Percentiles rank a stretch among this genome's conserved stretches.
These are phyloP conservation scores for Eimeria falciformis DNA, from an alignment of 169 alveolate genomes.

Conservation along the genomic window DNA sequence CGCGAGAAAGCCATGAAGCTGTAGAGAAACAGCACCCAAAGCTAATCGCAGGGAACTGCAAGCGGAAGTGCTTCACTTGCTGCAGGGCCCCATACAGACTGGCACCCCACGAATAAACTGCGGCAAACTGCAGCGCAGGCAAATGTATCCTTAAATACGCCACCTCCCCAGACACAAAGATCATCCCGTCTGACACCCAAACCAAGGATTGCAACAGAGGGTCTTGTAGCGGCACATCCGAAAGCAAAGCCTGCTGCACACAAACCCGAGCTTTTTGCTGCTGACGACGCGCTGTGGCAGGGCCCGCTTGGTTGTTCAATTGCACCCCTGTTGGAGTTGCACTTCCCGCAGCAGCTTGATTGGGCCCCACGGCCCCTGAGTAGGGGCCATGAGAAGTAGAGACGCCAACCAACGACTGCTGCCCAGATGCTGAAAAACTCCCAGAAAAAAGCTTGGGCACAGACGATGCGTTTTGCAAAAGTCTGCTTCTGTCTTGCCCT, in stretches of 20 bases:
- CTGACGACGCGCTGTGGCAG: not conserved
- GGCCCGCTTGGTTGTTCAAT: not conserved
- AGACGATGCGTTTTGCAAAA: constrained; percentile 36
- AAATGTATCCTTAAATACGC: constrained; percentile 31
- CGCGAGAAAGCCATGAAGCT: constrained; percentile 47
- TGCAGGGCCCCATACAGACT: constrained; percentile 36
- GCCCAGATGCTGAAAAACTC: not conserved
- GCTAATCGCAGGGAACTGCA: constrained; percentile 64
- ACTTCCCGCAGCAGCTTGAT: constrained; percentile 22
- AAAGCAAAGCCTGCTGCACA: constrained; percentile 21
- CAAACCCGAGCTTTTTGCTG: constrained; percentile 7
- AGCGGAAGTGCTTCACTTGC: constrained; percentile 49
- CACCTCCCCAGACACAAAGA: constrained; percentile 34
- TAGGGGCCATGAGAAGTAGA: constrained; percentile 3
- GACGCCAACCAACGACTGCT: constrained; percentile 1
- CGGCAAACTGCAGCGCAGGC: constrained; percentile 23
- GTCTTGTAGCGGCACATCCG: constrained; percentile 29
- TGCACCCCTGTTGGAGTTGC: constrained; percentile 24
- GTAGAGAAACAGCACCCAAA: constrained; percentile 75
- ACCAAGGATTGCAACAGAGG: constrained; percentile 43
- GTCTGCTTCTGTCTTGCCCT: constrained; percentile 49
- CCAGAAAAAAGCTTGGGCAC: constrained; percentile 55
- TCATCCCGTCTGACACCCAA: constrained; percentile 42
- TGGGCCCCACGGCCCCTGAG: constrained; percentile 4
- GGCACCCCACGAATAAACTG: constrained; percentile 39